Evolutionary conservation across 2,329 filamentous ascomycete genomes (phyloP).

Genomic region (Pseudophaeomoniella oleicola): DNA sequence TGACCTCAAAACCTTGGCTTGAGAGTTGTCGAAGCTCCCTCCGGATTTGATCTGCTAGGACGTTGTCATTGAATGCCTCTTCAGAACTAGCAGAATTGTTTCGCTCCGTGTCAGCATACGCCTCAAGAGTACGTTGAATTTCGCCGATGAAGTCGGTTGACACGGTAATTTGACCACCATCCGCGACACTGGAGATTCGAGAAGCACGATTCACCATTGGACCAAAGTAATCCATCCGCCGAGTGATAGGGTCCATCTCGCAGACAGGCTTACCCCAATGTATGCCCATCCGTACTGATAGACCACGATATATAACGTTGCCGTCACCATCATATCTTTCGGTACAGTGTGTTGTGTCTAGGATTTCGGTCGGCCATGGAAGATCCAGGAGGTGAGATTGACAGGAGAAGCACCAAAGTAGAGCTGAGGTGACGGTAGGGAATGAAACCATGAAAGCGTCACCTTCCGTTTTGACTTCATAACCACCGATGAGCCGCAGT

Average conservation of each 20-base stretch:
- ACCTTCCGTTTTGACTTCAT: conserved; percentile 98
- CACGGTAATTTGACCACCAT: conserved; percentile 92
- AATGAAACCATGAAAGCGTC: conserved; percentile 99
- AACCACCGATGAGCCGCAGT: conserved; percentile 82
- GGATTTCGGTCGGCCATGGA: conserved; percentile 82
- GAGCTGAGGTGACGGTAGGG: conserved; percentile 81
- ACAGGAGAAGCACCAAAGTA: conserved; percentile 93
- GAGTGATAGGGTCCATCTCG: conserved; percentile 88
- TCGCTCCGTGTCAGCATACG: conserved; percentile 72
- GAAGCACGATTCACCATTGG: conserved; percentile 98
- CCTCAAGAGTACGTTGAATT: conserved; percentile 79
- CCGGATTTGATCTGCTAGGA: conserved; percentile 60
- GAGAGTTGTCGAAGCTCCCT: conserved; percentile 77
- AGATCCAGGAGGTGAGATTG: conserved; percentile 79
- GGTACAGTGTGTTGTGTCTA: conserved; percentile 74
- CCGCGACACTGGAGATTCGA: conserved; percentile 83
- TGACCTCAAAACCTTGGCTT: conserved; percentile 89
- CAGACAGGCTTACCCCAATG: conserved; percentile 92
- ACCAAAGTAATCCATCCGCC: conserved; percentile 98
- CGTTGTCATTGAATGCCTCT: conserved; percentile 62
- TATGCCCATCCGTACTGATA: conserved; percentile 94
- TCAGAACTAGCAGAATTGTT: conserved; percentile 54
- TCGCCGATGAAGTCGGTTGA: conserved; percentile 95
- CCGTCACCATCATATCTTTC: conserved; percentile 71
- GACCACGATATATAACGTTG: conserved; percentile 78